Conservation (phyloP, 2,329 filamentous ascomycete genomes). For the Zasmidium angulare region DNA sequence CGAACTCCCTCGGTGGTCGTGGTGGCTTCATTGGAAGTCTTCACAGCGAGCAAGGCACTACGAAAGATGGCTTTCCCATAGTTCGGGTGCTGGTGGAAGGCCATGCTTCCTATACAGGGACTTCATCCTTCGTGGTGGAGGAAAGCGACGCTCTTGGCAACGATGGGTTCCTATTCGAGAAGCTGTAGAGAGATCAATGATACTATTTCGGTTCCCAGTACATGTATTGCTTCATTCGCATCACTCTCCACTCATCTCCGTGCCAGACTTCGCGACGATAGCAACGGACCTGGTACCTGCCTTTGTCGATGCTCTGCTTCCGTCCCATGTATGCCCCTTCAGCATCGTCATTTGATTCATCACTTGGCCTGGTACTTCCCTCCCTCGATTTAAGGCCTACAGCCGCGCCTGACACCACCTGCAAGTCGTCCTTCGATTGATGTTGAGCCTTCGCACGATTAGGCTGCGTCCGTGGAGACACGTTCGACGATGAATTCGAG, state of each 20-base stretch:
- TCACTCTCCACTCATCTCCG: background rate
- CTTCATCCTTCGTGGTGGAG: conserved; percentile 14
- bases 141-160: conserved; percentile 13
- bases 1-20: conserved; percentile 10
- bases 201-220: background rate
- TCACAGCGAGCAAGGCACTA: conserved; percentile 2
- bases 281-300: background rate
- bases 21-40: conserved; percentile 18
- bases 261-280: background rate
- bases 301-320: background rate
- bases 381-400: background rate
- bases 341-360: background rate
- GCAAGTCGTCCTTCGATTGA: background rate
- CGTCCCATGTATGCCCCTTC: background rate
- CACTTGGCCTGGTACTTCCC: background rate
- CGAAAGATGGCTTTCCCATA: conserved; percentile 5
- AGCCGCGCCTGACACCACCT: background rate
- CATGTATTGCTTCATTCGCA: background rate
- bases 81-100: conserved; percentile 14
- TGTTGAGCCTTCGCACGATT: background rate
- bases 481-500: background rate
- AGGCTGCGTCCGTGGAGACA: background rate
- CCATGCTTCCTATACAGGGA: conserved; percentile 14
- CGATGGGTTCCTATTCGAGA: conserved; percentile 17
- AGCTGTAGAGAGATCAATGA: background rate